Evolutionary conservation across 352 stramenopile genomes (phyloP).

Genomic region (Phytophthora palmivora): DNA sequence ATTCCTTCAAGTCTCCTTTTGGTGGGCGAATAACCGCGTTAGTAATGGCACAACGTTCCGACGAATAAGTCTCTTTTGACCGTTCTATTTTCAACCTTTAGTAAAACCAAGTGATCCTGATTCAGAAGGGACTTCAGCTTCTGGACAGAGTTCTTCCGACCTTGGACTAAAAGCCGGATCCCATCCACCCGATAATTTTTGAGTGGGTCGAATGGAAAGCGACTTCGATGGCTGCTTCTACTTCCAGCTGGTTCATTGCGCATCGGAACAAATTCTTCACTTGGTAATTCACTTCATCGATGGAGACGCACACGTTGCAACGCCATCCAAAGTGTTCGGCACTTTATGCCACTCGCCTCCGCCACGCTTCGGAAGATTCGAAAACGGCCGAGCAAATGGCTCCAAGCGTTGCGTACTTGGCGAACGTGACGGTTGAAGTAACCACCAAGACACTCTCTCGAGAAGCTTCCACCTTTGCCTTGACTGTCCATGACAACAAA

Average conservation of each 20-base stretch:
- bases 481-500: slow-evolving; percentile 50
- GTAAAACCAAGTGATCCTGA: slow-evolving; percentile 5
- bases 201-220: slow-evolving; percentile 14
- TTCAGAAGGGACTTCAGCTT: slow-evolving; percentile 23
- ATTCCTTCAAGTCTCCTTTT: slow-evolving; percentile 21
- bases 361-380: slow-evolving; percentile 12
- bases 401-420: slow-evolving; percentile 38
- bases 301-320: slow-evolving; percentile 26
- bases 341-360: slow-evolving; percentile 27
- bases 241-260: slow-evolving; percentile 16
- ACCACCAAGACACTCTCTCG: slow-evolving; percentile 33
- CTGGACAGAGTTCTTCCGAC: slow-evolving; percentile 28
- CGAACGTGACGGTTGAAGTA: slow-evolving; percentile 41
- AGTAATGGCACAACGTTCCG: slow-evolving; percentile 14
- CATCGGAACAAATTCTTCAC: slow-evolving; percentile 15
- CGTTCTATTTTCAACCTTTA: slow-evolving; percentile 18
- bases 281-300: slow-evolving; percentile 24
- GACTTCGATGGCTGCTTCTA: slow-evolving; percentile 21
- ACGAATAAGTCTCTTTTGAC: neutral
- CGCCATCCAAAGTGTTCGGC: slow-evolving; percentile 49
- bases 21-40: slow-evolving; percentile 9
- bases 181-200: slow-evolving; percentile 29
- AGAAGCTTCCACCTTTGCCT: slow-evolving; percentile 28
- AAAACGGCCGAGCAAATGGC: slow-evolving; percentile 1
- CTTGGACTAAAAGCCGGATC: slow-evolving; percentile 27